Percentiles rank a stretch among this genome's conserved stretches.
Evolutionary conservation across 1,284 basidiomycete genomes (phyloP).

Genomic region (Sporisorium reilianum): DNA sequence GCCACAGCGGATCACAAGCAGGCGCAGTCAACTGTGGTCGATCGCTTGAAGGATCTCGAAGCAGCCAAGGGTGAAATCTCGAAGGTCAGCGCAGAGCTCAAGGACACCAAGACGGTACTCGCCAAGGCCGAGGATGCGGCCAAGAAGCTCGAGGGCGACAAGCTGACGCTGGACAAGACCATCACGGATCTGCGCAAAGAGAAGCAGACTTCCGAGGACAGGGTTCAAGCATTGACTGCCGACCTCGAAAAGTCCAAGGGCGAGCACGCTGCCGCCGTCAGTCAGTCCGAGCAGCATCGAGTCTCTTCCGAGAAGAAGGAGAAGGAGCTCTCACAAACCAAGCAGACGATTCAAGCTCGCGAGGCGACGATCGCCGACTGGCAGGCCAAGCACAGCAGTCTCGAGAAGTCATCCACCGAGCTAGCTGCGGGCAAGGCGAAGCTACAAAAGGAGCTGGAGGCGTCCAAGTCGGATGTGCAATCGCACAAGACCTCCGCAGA

Average conservation of each 20-base stretch:
- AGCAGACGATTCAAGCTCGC: conserved; percentile 19
- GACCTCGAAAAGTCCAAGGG: conserved; percentile 18
- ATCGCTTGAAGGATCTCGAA: conserved; percentile 26
- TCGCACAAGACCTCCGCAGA: conserved; percentile 21
- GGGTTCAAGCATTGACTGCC: conserved; percentile 12
- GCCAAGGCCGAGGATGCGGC: conserved; percentile 15
- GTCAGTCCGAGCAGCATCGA: conserved; percentile 14
- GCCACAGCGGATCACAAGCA: conserved; percentile 21
- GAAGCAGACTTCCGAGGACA: conserved; percentile 12
- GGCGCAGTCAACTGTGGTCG: conserved; percentile 15
- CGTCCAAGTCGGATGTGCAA: conserved; percentile 6
- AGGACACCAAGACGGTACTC: conserved; percentile 11
- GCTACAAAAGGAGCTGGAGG: conserved; percentile 29
- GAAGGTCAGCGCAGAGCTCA: conserved; percentile 19
- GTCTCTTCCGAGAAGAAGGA: conserved; percentile 15
- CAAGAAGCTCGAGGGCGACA: conserved; percentile 26
- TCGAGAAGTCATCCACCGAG: conserved; percentile 14
- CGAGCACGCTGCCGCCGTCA: conserved; percentile 19
- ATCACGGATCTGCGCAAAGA: conserved; percentile 18
- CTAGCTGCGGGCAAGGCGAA: conserved; percentile 10
- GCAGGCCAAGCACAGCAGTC: conserved; percentile 16
- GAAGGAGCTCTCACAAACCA: conserved; percentile 20
- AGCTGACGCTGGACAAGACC: conserved; percentile 8
- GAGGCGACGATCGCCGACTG: conserved; percentile 19
- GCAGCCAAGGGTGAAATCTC: conserved; percentile 10